A percentile compares a stretch with the other conserved stretches of the same genome.
phyloP scores from a whole-genome alignment of 2,329 filamentous ascomycete genomes.

The Aspergillus phoenicis region DNA sequence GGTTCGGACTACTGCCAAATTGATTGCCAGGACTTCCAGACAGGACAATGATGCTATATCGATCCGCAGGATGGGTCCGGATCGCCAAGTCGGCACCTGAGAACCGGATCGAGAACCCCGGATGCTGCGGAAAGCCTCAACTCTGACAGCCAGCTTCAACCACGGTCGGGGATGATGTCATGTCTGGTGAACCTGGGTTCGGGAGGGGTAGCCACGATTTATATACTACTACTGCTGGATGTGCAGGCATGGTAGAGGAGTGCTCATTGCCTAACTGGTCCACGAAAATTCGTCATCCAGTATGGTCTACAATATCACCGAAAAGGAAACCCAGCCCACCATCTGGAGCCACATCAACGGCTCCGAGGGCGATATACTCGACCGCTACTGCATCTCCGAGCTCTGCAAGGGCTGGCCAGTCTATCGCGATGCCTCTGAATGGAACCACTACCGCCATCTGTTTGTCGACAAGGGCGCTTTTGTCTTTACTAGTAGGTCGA shows the following conservation, averaged over 20 bases:
- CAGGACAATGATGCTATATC: not conserved
- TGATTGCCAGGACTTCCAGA: not conserved
- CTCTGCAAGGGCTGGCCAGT: slow-evolving; percentile 8
- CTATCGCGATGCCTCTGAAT: slow-evolving; percentile 5
- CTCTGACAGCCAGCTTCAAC: not conserved
- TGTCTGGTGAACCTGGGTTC: not conserved
- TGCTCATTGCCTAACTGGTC: not conserved
- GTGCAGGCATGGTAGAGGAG: no score
- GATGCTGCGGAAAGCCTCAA: not conserved
- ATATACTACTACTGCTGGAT: not conserved
- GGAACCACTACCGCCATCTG: slow-evolving; percentile 1
- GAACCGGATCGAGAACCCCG: not conserved
- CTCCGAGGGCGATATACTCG: not conserved
- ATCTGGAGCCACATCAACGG: slow-evolving; percentile 7
- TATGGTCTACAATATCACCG: slow-evolving; percentile 7
- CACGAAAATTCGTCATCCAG: not conserved
- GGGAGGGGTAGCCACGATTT: not conserved
- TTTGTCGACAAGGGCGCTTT: slow-evolving; percentile 3
- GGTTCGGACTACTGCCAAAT: not conserved
- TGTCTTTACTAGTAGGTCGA: slow-evolving; percentile 4
- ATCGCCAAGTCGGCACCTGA: not conserved
- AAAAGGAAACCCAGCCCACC: slow-evolving; percentile 1
- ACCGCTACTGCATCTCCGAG: slow-evolving; percentile 4
- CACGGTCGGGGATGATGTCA: not conserved
- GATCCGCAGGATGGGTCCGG: not conserved